Percentiles rank a stretch among this genome's conserved stretches.
These are phyloP conservation scores for Cyclostephanos tholiformis DNA, from an alignment of 108 stramenopile genomes.

Conservation along the genomic window DNA sequence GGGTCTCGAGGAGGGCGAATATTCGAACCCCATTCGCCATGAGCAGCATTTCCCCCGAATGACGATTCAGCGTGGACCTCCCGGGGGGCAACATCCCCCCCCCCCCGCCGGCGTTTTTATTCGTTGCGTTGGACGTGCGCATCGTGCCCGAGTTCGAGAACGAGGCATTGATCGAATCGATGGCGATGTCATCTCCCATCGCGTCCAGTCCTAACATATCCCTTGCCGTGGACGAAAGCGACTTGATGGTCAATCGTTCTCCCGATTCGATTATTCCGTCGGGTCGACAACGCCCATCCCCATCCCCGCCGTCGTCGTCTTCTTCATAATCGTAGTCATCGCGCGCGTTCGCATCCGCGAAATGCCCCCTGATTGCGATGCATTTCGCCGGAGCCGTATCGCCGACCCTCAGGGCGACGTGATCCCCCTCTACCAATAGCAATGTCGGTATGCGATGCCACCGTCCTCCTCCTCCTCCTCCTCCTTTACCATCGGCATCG, in stretches of 20 bases:
- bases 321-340: not conserved
- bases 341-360: not conserved
- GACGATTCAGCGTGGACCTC: slow-evolving; percentile 57
- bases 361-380: slow-evolving; percentile 28
- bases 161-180: not conserved
- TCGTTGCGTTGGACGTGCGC: slow-evolving; percentile 9
- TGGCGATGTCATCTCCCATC: not conserved
- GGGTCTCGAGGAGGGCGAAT: slow-evolving; percentile 68
- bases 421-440: slow-evolving; percentile 75
- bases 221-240: slow-evolving; percentile 24
- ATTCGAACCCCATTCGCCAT: slow-evolving; percentile 72
- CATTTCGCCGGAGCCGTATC: slow-evolving; percentile 69
- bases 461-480: slow-evolving; percentile 10
- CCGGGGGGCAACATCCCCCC: slow-evolving; percentile 47
- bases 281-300: slow-evolving; percentile 4
- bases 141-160: slow-evolving; percentile 1
- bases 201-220: slow-evolving; percentile 5
- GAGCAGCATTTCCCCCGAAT: slow-evolving; percentile 60
- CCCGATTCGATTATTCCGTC: slow-evolving; percentile 49
- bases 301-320: slow-evolving; percentile 2
- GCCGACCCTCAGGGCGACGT: slow-evolving; percentile 78
- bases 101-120: not conserved
- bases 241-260: slow-evolving; percentile 53
- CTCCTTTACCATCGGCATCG: not conserved
- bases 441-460: slow-evolving; percentile 76